A percentile compares a stretch with the other conserved stretches of the same genome.
Evolutionary conservation across 176 grass and related monocot genomes (phyloP).

Genomic region (Aegilops sharonensis): DNA sequence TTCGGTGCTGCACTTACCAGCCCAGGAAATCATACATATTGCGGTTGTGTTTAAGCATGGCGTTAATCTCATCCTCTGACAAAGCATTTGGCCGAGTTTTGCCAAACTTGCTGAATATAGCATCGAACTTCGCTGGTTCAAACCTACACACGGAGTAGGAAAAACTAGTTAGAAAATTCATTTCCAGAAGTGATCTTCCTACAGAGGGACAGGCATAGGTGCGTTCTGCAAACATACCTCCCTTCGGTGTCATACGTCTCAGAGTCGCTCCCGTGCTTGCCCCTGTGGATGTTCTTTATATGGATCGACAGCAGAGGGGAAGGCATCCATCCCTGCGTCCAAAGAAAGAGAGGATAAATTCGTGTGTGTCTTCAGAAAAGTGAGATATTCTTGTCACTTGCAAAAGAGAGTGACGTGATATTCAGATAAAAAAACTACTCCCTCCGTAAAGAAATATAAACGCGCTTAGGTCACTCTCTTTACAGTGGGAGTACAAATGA

Average conservation of each 20-base stretch:
- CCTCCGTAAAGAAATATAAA: no score
- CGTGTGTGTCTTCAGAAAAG: neutral
- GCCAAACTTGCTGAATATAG: constrained; percentile 70
- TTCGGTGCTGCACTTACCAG: constrained; percentile 30
- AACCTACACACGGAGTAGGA: constrained; percentile 30
- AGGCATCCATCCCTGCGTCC: constrained; percentile 51
- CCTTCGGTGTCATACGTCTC: constrained; percentile 72
- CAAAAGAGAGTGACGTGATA: no score
- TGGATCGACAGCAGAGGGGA: constrained; percentile 58
- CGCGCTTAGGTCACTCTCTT: no score
- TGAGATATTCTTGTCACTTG: no score
- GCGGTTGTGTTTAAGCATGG: constrained; percentile 57
- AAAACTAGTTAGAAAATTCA: neutral
- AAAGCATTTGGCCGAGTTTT: constrained; percentile 47
- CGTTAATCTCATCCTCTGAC: constrained; percentile 33
- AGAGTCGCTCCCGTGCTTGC: constrained; percentile 68
- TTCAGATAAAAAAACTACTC: no score
- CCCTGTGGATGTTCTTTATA: constrained; percentile 66
- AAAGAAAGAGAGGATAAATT: neutral
- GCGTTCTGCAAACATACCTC: constrained; percentile 37
- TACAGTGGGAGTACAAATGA: no score
- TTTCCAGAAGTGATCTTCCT: neutral
- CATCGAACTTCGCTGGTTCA: constrained; percentile 67
- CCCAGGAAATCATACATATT: constrained; percentile 49
- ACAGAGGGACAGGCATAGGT: neutral